These are phyloP conservation scores for Helianthus tuberosus DNA, from an alignment of 129 eudicot genomes.

Conservation along the genomic window DNA sequence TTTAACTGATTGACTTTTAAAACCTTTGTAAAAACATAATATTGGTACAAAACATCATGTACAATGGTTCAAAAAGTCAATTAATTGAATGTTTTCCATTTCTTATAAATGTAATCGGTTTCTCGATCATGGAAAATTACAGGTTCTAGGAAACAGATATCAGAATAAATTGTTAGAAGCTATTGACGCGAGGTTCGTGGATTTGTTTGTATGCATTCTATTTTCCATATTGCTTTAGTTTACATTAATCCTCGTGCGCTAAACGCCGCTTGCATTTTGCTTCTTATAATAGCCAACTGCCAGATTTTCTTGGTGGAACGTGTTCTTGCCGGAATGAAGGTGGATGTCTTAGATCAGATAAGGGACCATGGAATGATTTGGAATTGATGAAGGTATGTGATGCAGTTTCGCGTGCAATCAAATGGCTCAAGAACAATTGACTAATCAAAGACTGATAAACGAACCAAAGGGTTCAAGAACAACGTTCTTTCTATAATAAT, in stretches of 20 bases:
- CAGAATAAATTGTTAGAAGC: slow-evolving; percentile 71
- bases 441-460: too few species aligned
- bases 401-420: too few species aligned
- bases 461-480: too few species aligned
- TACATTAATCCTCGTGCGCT: not conserved
- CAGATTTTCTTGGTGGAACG: slow-evolving; percentile 87
- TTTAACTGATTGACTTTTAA: not conserved
- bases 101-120: not conserved
- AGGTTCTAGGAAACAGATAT: slow-evolving; percentile 87
- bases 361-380: slow-evolving; percentile 96
- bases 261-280: not conserved
- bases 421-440: too few species aligned
- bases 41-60: not conserved
- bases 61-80: not conserved
- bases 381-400: slow-evolving; percentile 89
- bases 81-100: not conserved
- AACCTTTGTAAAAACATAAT: not conserved
- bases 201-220: not conserved
- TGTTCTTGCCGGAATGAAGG: slow-evolving; percentile 82
- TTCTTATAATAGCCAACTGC: slow-evolving; percentile 69
- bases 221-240: not conserved
- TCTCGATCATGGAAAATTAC: slow-evolving; percentile 17
- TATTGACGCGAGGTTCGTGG: slow-evolving; percentile 72
- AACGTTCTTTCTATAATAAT: too few species aligned
- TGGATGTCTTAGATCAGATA: slow-evolving; percentile 85